Base-by-base conservation (phyloP, 2,329 filamentous ascomycete species). In the Talaromyces sp. region DNA sequence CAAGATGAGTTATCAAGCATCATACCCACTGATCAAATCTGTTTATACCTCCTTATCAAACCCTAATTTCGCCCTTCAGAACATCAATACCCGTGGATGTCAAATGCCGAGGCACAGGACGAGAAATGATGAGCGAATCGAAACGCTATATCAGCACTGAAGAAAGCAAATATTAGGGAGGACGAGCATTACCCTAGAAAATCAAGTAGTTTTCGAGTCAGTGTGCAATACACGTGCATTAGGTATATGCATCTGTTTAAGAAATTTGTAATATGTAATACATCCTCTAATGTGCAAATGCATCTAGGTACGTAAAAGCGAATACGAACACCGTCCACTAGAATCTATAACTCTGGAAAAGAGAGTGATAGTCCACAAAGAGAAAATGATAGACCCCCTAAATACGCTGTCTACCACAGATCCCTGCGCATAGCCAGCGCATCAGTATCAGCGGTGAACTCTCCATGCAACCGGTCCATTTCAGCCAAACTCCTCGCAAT, bases 381-480 rank as follows among this genome's bases (percentile, higher is more conserved):
- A 37, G 22, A 33, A 10, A 35, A 43, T 19, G 22, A 5, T 36
- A 4, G 17, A 36, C 28, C 5, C 3, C 10, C n/a, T 10, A 10
- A 13, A 33, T 22, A 25, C 8, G 21, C 17, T 39, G 15, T 19
- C 25, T 53, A 60, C 60, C 60, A 62, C 51, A 57, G 15, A 33
- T 62, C 60, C 22, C 58, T 55, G 8, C 60, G 60, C 43, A 56
- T 35, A 33, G 73, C 73, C 36, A 77, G 57, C 3, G 70, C 71
- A 53, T 73, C 67, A 43, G 66, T 66, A 28, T 67, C 65, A 19
- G 60, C 55, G 21, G 63, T 63, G 56, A 73, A 70, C 58, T 72
- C 69, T 15, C 65, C 62, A 43, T 72, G 67, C 7, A 73, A 62
- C 1, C 61, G 66, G 17, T 67, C 65, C 62, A 73, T 71, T 41